Conservation (phyloP, 1,284 basidiomycete species). For the Ustilago trichophora region DNA sequence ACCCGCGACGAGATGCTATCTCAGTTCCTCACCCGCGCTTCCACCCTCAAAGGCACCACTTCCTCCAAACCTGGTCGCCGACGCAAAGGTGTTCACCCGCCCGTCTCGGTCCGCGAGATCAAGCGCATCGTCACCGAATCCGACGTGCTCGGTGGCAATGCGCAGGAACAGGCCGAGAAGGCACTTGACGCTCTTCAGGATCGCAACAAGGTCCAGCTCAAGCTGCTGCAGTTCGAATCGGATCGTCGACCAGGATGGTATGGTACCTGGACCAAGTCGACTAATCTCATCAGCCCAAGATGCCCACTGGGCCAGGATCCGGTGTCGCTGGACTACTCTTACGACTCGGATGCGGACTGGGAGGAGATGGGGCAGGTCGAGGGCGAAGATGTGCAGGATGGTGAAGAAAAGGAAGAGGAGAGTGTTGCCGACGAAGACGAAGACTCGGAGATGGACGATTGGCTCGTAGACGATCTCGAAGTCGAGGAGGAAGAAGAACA, state of each 20-base stretch:
- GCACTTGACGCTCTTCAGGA: slow-evolving; percentile 55
- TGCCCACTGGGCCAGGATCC: slow-evolving; percentile 63
- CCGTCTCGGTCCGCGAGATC: slow-evolving; percentile 59
- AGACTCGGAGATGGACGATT: slow-evolving; percentile 66
- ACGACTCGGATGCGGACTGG: slow-evolving; percentile 65
- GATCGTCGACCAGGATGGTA: slow-evolving; percentile 64
- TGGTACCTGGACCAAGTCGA: slow-evolving; percentile 61
- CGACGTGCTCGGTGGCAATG: slow-evolving; percentile 59
- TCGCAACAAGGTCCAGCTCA: slow-evolving; percentile 56
- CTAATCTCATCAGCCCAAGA: slow-evolving; percentile 57
- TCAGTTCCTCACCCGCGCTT: slow-evolving; percentile 31
- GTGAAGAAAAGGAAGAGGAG: slow-evolving; percentile 54
- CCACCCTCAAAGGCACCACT: slow-evolving; percentile 4
- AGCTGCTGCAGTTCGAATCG: slow-evolving; percentile 60
- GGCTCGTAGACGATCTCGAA: slow-evolving; percentile 64
- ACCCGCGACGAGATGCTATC: slow-evolving; percentile 41
- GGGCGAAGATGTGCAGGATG: slow-evolving; percentile 59
- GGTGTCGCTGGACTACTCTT: slow-evolving; percentile 61
- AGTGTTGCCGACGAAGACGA: slow-evolving; percentile 43
- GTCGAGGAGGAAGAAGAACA: slow-evolving; percentile 55
- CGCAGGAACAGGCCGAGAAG: slow-evolving; percentile 53
- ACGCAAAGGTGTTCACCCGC: slow-evolving; percentile 52
- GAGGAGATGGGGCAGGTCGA: slow-evolving; percentile 61
- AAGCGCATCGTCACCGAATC: slow-evolving; percentile 63
- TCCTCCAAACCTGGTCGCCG: background rate